Conservation (phyloP, 2,329 filamentous ascomycete species). For the Verruconis gallopava region DNA sequence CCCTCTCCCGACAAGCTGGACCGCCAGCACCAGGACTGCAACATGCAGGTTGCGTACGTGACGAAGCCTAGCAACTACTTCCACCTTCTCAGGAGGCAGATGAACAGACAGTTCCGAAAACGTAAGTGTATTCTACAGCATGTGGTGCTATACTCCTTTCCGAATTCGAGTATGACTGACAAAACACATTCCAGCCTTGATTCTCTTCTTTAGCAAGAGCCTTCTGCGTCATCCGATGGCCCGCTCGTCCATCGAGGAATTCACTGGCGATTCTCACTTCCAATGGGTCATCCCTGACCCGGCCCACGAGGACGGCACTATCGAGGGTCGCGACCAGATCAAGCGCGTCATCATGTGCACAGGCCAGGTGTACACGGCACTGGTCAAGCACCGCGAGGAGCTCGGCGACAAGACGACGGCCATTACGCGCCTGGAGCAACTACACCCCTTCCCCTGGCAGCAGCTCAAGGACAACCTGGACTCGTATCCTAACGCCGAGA, state of each 20-base stretch:
- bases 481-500: slow-evolving; percentile 92
- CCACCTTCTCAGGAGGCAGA: slow-evolving; percentile 91
- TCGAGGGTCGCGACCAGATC: slow-evolving; percentile 73
- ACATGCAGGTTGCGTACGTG: slow-evolving; percentile 97
- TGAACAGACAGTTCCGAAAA: slow-evolving; percentile 99
- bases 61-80: slow-evolving; percentile 94
- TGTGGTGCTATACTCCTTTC: no score
- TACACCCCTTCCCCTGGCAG: slow-evolving; percentile 98
- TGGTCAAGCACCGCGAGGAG: slow-evolving; percentile 80
- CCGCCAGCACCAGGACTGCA: slow-evolving; percentile 97
- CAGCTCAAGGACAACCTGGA: slow-evolving; percentile 95
- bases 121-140: slow-evolving; percentile 48
- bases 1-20: slow-evolving; percentile 78
- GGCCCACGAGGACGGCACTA: slow-evolving; percentile 60
- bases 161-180: neutral
- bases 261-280: slow-evolving; percentile 85
- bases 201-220: slow-evolving; percentile 98
- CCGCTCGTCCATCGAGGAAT: slow-evolving; percentile 80
- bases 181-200: slow-evolving; percentile 48
- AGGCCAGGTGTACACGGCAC: slow-evolving; percentile 83
- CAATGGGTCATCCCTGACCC: slow-evolving; percentile 91
- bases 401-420: slow-evolving; percentile 82
- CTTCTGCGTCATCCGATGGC: slow-evolving; percentile 88
- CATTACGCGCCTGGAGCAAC: slow-evolving; percentile 90
- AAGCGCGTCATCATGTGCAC: slow-evolving; percentile 90